Conservation (phyloP, 1,284 basidiomycete species). For the Dichomitus squalens region DNA sequence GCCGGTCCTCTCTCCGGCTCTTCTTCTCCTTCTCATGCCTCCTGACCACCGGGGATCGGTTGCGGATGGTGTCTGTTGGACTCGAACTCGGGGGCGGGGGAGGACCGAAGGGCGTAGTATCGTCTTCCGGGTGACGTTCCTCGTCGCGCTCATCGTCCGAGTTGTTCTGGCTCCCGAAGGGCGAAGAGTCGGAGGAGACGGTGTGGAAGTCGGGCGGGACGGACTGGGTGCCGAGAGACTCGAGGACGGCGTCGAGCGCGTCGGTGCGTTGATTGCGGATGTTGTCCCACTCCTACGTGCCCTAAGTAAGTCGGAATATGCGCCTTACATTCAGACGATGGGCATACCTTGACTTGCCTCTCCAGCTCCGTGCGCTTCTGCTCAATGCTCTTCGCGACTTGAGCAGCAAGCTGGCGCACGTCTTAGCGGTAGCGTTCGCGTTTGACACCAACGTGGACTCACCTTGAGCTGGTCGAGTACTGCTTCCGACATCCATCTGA, state of each 20-base stretch:
- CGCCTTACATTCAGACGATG: neutral
- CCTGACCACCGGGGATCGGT: constrained; percentile 24
- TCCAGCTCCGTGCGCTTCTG: constrained; percentile 62
- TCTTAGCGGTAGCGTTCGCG: no score
- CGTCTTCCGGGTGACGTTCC: constrained; percentile 7
- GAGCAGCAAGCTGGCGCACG: constrained; percentile 59
- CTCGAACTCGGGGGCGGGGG: constrained; percentile 29
- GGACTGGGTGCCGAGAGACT: constrained; percentile 66
- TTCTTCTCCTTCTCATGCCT: constrained; percentile 32
- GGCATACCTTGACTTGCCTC: constrained; percentile 61
- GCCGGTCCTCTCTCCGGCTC: constrained; percentile 45
- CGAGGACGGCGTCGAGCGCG: constrained; percentile 67
- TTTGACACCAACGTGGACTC: constrained; percentile 1
- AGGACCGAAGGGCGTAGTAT: constrained; percentile 18
- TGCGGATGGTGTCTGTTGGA: constrained; percentile 35
- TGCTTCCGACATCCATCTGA: constrained; percentile 72
- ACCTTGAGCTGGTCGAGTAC: constrained; percentile 78
- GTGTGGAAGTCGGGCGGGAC: constrained; percentile 78
- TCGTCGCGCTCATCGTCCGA: constrained; percentile 48
- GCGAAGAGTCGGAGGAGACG: constrained; percentile 59
- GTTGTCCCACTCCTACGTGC: constrained; percentile 67
- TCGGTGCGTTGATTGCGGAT: constrained; percentile 57
- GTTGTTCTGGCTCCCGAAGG: constrained; percentile 70
- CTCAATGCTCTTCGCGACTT: constrained; percentile 72
- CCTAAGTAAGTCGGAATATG: neutral